Base-by-base conservation (phyloP, 306 rosid genomes). In the Coriaria nepalensis region DNA sequence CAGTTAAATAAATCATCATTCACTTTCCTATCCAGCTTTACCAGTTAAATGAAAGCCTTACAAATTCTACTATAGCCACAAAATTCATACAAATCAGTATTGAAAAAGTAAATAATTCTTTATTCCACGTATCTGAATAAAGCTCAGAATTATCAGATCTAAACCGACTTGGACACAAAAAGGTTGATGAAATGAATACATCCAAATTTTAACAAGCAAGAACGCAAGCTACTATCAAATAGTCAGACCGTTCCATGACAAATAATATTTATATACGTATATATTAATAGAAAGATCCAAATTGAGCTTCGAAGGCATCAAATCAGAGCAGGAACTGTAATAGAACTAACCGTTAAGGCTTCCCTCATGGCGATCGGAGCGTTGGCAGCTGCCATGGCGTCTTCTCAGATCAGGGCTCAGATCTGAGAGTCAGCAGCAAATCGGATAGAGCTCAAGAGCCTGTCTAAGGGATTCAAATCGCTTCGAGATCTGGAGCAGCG, bases 351-450 rank as follows among this genome's bases (percentile, higher is more conserved):
- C 53, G 96, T 88, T 53, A 88, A 60, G 36, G 93, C 86, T 69
- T 88, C 96, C 61, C 66, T 73, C 96, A 88, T 88, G 86, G 93
- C 64, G 86, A 88, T 80, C 70, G 96, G 96, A 66, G 96, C 96
- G 65, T 64, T 88, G 36, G 96, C 94, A 8, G 96, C 88, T 68
- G 96, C 96, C 96, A 87, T 87, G 77, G 61, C 65, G 29, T 56
- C 56, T 56, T 29, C 46, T 49, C 34, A 52, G 86, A 83, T 78
- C 90, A 55, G 62, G 13, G n/a, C 46, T 49, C 34, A 52, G 29
- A 20, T 20, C 29, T 20, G 29, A 20, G 29, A 37, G 15, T 12
- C 8, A 33, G 33, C 9, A 52, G 66, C 64, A 67, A 49, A 45
- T 38, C 29, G 41, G 66, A 48, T 48, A 65, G 70, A 62, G 57